Conservation (phyloP, 2,329 filamentous ascomycete genomes). For the Mariannaea elegans region DNA sequence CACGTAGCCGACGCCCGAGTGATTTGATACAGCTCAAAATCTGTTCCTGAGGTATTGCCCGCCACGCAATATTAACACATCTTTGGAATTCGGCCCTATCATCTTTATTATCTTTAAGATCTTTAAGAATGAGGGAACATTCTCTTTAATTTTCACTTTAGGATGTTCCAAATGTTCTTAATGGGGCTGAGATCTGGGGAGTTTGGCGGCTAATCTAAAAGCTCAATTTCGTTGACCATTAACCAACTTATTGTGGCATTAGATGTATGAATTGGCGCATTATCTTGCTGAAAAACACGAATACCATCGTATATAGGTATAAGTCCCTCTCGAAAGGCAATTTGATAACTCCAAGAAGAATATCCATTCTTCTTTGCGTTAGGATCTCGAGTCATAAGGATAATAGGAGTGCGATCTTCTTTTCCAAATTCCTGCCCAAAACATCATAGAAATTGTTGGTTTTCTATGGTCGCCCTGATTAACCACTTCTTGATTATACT, state of each 20-base stretch:
- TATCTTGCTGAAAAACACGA: conserved; percentile 3
- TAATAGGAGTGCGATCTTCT: not conserved
- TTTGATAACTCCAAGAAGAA: not conserved
- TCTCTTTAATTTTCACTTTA: not conserved
- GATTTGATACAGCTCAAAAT: conserved; percentile 5
- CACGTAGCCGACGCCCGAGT: not conserved
- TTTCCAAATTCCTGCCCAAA: conserved; percentile 2
- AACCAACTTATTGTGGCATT: not conserved
- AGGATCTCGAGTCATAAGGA: not conserved
- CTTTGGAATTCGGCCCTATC: not conserved
- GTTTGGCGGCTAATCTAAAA: not conserved
- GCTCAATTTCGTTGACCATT: not conserved
- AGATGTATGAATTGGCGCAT: not conserved
- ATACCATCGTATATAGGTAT: not conserved
- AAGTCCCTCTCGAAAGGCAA: not conserved
- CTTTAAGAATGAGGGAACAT: not conserved
- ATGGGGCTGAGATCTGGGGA: conserved; percentile 7
- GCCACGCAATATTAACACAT: conserved; percentile 1
- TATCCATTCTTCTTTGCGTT: not conserved
- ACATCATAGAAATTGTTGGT: not conserved
- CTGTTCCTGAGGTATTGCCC: not conserved
- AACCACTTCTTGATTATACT: not conserved
- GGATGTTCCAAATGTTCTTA: not conserved
- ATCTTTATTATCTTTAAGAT: not conserved
- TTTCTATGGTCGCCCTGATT: not conserved